Percentiles rank a stretch among this genome's conserved stretches.
Conservation (phyloP, 2,329 filamentous ascomycete species). For the Hymenoscyphus scutula region DNA sequence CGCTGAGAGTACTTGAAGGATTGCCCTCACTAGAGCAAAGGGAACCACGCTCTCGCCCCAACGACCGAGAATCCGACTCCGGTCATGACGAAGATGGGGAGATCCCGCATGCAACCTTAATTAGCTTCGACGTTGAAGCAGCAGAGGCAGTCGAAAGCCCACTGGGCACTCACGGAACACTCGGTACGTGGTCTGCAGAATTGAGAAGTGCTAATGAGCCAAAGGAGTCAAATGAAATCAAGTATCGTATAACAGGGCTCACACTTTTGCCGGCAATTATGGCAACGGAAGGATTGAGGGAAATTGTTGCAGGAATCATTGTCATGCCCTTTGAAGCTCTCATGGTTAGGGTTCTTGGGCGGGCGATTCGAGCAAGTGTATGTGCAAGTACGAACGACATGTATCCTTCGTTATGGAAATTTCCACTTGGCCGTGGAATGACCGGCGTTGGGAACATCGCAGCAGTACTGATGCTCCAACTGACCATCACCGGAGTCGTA, state of each 20-base stretch:
- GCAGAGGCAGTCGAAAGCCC: constrained; percentile 26
- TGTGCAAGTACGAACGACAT: constrained; percentile 25
- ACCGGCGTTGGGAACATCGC: constrained; percentile 27
- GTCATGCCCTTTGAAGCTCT: constrained; percentile 35
- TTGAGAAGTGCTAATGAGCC: constrained; percentile 36
- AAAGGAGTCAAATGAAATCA: constrained; percentile 22
- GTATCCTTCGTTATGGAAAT: constrained; percentile 13
- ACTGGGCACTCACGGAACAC: constrained; percentile 11
- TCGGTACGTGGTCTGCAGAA: constrained; percentile 37
- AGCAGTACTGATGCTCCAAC: constrained; percentile 27
- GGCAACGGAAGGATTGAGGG: constrained; percentile 34
- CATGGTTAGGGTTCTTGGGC: constrained; percentile 33
- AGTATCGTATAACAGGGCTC: constrained; percentile 35
- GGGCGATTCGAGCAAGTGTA: constrained; percentile 26
- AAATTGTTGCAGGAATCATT: constrained; percentile 30
- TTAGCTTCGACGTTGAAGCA: constrained; percentile 38
- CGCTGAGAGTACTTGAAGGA: constrained; percentile 35
- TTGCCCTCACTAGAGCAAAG: constrained; percentile 23
- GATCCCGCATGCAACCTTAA: constrained; percentile 32
- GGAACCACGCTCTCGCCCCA: constrained; percentile 16
- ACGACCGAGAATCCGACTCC: constrained; percentile 26
- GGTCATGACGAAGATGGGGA: constrained; percentile 35
- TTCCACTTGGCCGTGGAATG: constrained; percentile 11
- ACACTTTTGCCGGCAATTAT: constrained; percentile 36
- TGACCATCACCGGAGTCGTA: constrained; percentile 28